Percentiles rank a stretch among this genome's conserved stretches.
phyloP scores from a whole-genome alignment of 2,329 filamentous ascomycete species.

The Nothophoma quercina region DNA sequence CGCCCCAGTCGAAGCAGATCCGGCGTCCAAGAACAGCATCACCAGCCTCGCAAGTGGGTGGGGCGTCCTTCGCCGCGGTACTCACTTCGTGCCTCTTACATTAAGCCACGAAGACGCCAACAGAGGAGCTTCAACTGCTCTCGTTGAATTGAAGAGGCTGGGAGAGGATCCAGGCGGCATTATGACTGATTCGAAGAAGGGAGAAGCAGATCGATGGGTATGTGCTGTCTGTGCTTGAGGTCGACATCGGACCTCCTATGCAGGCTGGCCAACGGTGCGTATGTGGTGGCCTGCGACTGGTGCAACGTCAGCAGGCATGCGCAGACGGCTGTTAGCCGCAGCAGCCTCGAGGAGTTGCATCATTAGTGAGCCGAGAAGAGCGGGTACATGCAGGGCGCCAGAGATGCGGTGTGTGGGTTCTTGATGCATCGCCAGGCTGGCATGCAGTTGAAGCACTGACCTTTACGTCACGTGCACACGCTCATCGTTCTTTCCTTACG shows the following conservation, averaged over 20 bases:
- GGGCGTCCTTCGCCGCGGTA: slow-evolving; percentile 24
- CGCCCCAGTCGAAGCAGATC: slow-evolving; percentile 39
- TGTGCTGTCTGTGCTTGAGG: slow-evolving; percentile 28
- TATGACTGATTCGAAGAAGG: slow-evolving; percentile 20
- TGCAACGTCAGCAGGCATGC: slow-evolving; percentile 25
- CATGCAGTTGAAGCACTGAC: slow-evolving; percentile 5
- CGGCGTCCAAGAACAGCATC: slow-evolving; percentile 29
- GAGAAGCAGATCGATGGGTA: slow-evolving; percentile 30
- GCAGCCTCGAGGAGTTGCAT: slow-evolving; percentile 26
- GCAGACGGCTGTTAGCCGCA: slow-evolving; percentile 29
- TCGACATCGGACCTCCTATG: slow-evolving; percentile 37
- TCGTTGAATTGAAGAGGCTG: slow-evolving; percentile 17
- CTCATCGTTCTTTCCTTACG: neutral
- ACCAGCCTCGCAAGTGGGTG: slow-evolving; percentile 34
- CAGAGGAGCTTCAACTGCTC: slow-evolving; percentile 22
- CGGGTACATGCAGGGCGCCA: slow-evolving; percentile 14
- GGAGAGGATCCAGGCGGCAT: slow-evolving; percentile 14
- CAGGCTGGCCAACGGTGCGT: slow-evolving; percentile 32
- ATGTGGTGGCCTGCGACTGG: slow-evolving; percentile 47
- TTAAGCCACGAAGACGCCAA: slow-evolving; percentile 25
- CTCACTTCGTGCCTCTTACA: slow-evolving; percentile 25
- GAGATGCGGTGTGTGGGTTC: slow-evolving; percentile 18
- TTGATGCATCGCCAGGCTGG: slow-evolving; percentile 7
- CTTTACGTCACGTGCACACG: slow-evolving; percentile 3
- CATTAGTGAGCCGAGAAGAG: slow-evolving; percentile 21